phyloP scores from a whole-genome alignment of 345 rosid genomes.

The Carallia brachiata region DNA sequence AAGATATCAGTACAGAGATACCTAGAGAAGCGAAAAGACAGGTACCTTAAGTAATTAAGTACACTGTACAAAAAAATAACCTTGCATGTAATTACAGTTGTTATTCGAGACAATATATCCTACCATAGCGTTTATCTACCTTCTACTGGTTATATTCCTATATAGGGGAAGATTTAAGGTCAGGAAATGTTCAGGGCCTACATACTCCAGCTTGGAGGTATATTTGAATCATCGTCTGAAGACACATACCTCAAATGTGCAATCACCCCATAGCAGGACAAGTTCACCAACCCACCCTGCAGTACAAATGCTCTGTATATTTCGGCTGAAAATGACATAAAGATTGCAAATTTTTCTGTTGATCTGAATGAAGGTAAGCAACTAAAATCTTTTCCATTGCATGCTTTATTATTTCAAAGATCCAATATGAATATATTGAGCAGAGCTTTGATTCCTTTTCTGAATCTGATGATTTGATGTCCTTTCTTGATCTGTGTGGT shows the following conservation, averaged over 20 bases:
- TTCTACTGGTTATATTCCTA: conserved; percentile 5
- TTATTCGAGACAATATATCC: too few relatives aligned
- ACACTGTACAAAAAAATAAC: not conserved
- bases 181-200: conserved; percentile 51
- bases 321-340: not conserved
- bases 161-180: conserved; percentile 58
- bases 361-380: conserved; percentile 63
- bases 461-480: not conserved
- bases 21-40: conserved; percentile 75
- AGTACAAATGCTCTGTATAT: conserved; percentile 7
- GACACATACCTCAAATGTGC: conserved; percentile 49
- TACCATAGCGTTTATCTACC: not conserved
- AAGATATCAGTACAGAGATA: conserved; percentile 68
- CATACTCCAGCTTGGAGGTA: conserved; percentile 52
- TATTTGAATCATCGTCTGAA: conserved; percentile 48
- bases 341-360: conserved; percentile 42
- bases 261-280: conserved; percentile 31
- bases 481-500: not conserved
- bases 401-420: not conserved
- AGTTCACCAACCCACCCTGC: conserved; percentile 46
- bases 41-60: conserved; percentile 38
- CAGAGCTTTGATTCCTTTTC: not conserved
- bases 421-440: not conserved
- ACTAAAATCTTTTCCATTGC: not conserved
- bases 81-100: not conserved